Percentiles rank a stretch among this genome's conserved stretches.
Evolutionary conservation across 148 eudicot genomes (phyloP).

Genomic region (Mesembryanthemum crystallinum): DNA sequence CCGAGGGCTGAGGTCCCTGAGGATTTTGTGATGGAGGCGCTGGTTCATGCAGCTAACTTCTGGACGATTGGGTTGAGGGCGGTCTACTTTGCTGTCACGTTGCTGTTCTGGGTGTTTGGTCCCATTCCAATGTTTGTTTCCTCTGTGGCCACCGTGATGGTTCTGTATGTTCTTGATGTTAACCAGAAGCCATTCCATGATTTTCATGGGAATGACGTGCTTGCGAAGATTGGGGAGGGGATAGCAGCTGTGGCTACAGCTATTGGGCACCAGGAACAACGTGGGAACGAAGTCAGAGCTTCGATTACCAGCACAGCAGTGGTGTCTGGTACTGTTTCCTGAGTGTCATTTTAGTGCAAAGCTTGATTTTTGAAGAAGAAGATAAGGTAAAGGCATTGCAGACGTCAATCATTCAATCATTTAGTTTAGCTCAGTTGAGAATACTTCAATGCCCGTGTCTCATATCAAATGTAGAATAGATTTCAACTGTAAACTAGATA

Average conservation of each 20-base stretch:
- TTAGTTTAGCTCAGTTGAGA: background rate
- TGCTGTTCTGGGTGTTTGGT: slow-evolving; percentile 51
- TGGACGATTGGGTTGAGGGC: slow-evolving; percentile 52
- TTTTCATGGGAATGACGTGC: slow-evolving; percentile 10
- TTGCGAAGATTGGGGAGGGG: background rate
- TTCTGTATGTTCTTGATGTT: slow-evolving; percentile 37
- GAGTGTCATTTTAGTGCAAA: background rate
- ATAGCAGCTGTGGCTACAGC: background rate
- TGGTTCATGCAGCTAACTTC: slow-evolving; percentile 42
- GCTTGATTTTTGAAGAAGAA: too few species aligned
- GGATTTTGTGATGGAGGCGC: slow-evolving; percentile 34
- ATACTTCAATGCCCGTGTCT: too few species aligned
- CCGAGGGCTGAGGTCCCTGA: slow-evolving; percentile 49
- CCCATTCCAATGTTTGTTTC: slow-evolving; percentile 53
- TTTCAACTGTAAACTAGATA: too few species aligned
- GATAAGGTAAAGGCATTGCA: background rate
- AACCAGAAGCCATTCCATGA: slow-evolving; percentile 31
- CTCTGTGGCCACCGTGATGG: slow-evolving; percentile 23
- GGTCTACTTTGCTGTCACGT: slow-evolving; percentile 42
- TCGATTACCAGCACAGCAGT: slow-evolving; percentile 1
- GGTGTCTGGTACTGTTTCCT: slow-evolving; percentile 3
- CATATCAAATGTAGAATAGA: too few species aligned
- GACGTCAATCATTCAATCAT: background rate
- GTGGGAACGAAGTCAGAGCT: background rate
- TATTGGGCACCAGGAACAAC: slow-evolving; percentile 18